Evolutionary conservation across 352 stramenopile species (phyloP), one percentile per base, ranked within the genome.

Genomic region (Phytophthora tentaculata): DNA sequence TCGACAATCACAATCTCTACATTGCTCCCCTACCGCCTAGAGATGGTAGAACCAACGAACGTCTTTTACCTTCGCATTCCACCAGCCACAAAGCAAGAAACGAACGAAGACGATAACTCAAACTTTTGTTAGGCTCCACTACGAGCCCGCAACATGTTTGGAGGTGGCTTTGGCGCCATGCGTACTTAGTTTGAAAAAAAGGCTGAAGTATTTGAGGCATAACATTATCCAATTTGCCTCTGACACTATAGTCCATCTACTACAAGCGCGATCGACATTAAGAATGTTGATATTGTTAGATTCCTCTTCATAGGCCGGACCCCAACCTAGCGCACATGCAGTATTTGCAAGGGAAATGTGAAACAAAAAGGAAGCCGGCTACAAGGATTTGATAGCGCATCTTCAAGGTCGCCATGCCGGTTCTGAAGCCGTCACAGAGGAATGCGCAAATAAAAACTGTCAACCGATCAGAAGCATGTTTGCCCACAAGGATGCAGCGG

Each of bases 351-450:
- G 44, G 23, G 32, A 39, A 41, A 6, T 2, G n/a, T 47, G 5
- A n/a, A 57, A 20, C 7, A 57, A 47, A 29, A 45, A 43, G 17
- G 17, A 55, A 7, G 13, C 48, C 5, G 48, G 23, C 5, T 55
- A 55, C 48, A 55, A 55, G 24, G 43, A 55, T 24, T 16, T 55
- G 5, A 55, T 55, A 1, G 26, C 26, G 0, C 48, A 55, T 26
- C 26, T 55, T 0, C 13, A 22, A 22, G 17, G 16, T 5, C 26
- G 24, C 17, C 56, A 56, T 14, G 8, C 2, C 14, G 56, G 44
- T 1, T 48, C 16, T 24, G 41, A 63, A 24, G 7, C 24, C 7
- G 45, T 52, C 2, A 44, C 56, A 7, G 20, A 53, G 44, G 29
- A 45, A 29, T 56, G 45, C 14, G 13, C 26, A 2, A 55, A 56